phyloP scores from a whole-genome alignment of 306 rosid species.

The Malus sieversii region DNA sequence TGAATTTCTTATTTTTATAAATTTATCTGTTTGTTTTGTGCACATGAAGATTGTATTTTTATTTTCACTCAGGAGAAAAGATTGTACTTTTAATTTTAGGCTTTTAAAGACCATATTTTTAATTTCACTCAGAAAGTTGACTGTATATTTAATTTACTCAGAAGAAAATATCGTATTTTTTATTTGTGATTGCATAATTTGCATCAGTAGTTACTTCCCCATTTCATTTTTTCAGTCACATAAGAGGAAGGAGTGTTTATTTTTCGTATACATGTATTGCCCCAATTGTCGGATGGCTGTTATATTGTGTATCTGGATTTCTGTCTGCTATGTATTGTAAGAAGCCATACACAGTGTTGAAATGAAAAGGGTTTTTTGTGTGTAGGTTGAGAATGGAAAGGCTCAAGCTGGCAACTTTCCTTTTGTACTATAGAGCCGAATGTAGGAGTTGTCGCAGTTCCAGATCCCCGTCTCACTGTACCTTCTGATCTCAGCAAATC shows the following conservation, averaged over 20 bases:
- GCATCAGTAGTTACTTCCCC: not conserved
- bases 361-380: slow-evolving; percentile 3
- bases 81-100: not conserved
- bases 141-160: no score
- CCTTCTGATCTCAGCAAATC: slow-evolving; percentile 94
- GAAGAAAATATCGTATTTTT: not conserved
- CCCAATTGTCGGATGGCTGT: not conserved
- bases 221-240: not conserved
- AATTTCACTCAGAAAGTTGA: no score
- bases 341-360: not conserved
- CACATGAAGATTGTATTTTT: no score
- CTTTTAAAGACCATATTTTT: no score
- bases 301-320: not conserved
- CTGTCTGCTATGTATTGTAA: not conserved
- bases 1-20: not conserved
- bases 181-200: not conserved
- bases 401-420: slow-evolving; percentile 99
- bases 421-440: slow-evolving; percentile 98
- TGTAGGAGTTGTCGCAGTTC: slow-evolving; percentile 96
- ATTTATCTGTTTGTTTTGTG: not conserved
- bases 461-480: slow-evolving; percentile 76
- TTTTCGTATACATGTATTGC: not conserved
- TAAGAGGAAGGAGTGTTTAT: not conserved
- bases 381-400: slow-evolving; percentile 94
- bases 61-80: no score